These are phyloP conservation scores for Dendrobium catenatum DNA, from an alignment of 106 monocot species.

Conservation along the genomic window DNA sequence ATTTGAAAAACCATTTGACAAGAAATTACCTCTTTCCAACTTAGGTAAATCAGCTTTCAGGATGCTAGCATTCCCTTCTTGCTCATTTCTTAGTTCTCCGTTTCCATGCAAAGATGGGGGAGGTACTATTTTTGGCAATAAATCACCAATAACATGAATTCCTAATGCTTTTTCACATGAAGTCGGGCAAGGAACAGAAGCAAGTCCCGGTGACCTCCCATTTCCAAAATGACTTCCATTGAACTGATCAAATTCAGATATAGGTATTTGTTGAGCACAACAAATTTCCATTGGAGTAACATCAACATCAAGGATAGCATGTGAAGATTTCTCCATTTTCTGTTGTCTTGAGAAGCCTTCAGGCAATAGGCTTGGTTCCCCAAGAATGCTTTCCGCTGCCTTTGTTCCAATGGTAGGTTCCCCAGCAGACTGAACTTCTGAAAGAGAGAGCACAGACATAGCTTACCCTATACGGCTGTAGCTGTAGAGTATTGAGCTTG, in stretches of 20 bases:
- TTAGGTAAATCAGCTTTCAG: constrained; percentile 10
- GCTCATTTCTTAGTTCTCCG: constrained; percentile 1
- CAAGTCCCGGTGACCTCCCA: neutral
- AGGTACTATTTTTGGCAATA: constrained; percentile 6
- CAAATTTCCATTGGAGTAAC: constrained; percentile 14
- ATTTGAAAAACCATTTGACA: constrained; percentile 11
- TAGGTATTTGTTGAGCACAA: constrained; percentile 10
- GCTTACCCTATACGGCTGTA: constrained; percentile 18
- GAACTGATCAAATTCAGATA: constrained; percentile 2
- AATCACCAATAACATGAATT: constrained; percentile 4
- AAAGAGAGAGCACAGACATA: constrained; percentile 37
- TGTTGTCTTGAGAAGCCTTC: constrained; percentile 22
- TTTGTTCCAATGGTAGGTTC: constrained; percentile 32
- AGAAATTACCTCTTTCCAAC: neutral
- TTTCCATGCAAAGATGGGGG: constrained; percentile 3
- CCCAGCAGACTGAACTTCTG: constrained; percentile 33
- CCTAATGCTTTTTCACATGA: constrained; percentile 7
- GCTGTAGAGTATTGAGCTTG: constrained; percentile 20
- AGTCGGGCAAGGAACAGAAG: constrained; percentile 6
- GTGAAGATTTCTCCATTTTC: constrained; percentile 14
- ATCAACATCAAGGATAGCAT: constrained; percentile 14
- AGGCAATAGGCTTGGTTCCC: constrained; percentile 23
- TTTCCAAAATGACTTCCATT: neutral
- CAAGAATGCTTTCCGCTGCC: constrained; percentile 23
- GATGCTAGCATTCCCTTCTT: constrained; percentile 14